Conservation (phyloP, 805 yeast species). For the Peterozyma xylosa region DNA sequence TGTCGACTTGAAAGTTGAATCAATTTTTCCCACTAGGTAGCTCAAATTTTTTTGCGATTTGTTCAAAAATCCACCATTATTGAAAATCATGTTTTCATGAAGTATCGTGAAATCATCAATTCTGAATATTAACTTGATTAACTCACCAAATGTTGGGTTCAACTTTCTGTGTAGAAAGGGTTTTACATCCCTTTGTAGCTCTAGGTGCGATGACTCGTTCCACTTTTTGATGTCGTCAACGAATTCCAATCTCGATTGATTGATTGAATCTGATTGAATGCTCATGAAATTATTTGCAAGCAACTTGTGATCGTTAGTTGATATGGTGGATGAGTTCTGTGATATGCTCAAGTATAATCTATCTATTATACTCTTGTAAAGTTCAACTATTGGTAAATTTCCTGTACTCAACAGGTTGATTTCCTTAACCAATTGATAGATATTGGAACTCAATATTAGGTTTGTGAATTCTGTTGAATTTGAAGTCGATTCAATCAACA, state of each 20-base stretch:
- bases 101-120: constrained; percentile 24
- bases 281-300: constrained; percentile 1
- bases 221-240: constrained; percentile 19
- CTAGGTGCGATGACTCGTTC: constrained; percentile 26
- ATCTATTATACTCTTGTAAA: constrained; percentile 17
- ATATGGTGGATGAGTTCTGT: background rate
- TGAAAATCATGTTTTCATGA: constrained; percentile 19
- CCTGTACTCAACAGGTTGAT: constrained; percentile 22
- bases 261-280: constrained; percentile 7
- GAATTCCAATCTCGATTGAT: constrained; percentile 8
- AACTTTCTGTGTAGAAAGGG: constrained; percentile 21
- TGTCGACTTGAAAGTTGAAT: constrained; percentile 6
- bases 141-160: constrained; percentile 18
- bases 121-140: constrained; percentile 21
- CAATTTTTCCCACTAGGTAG: constrained; percentile 23
- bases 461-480: constrained; percentile 20
- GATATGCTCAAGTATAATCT: constrained; percentile 12
- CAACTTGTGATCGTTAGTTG: background rate
- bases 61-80: constrained; percentile 12
- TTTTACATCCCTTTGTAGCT: constrained; percentile 22
- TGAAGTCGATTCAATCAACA: constrained; percentile 16
- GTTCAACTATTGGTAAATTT: constrained; percentile 17
- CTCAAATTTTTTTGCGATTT: constrained; percentile 14
- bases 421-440: constrained; percentile 17
- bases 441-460: constrained; percentile 18